These are phyloP conservation scores for Nepenthes mirabilis DNA, from an alignment of 148 eudicot species.

Conservation along the genomic window DNA sequence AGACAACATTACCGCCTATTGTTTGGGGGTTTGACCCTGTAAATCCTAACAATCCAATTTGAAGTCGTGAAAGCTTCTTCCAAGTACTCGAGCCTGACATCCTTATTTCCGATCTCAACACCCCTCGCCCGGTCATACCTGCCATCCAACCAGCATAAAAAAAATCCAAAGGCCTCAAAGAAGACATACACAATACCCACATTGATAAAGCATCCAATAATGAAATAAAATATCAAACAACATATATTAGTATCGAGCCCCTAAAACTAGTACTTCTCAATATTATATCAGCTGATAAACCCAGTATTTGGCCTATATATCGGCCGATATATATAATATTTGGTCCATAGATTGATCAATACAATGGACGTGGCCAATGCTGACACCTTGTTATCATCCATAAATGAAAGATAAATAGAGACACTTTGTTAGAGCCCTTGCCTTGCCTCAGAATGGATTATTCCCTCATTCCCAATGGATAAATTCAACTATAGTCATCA, in stretches of 20 bases:
- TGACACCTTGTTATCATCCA: no score
- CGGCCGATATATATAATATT: background rate
- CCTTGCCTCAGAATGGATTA: no score
- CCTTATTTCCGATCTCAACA: constrained; percentile 95
- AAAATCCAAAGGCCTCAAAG: background rate
- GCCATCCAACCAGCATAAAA: constrained; percentile 2
- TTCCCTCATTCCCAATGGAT: no score
- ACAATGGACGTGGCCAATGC: no score
- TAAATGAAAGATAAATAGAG: no score
- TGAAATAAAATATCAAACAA: background rate
- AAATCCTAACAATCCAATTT: constrained; percentile 94
- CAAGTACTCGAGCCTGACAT: constrained; percentile 78
- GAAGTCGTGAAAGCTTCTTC: constrained; percentile 98
- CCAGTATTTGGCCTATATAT: background rate
- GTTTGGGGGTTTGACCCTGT: constrained; percentile 97
- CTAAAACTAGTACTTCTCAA: background rate
- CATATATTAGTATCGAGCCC: background rate
- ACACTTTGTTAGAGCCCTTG: no score
- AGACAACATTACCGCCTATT: constrained; percentile 58
- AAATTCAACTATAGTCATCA: no score
- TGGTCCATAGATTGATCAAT: background rate
- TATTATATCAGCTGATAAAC: background rate
- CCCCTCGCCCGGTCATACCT: constrained; percentile 99
- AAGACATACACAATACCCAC: background rate
- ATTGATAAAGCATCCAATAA: background rate